Percentiles rank a stretch among this genome's conserved stretches.
Conservation (phyloP, 225 moss, liverwort and hornwort species). For the Bryum argenteum region DNA sequence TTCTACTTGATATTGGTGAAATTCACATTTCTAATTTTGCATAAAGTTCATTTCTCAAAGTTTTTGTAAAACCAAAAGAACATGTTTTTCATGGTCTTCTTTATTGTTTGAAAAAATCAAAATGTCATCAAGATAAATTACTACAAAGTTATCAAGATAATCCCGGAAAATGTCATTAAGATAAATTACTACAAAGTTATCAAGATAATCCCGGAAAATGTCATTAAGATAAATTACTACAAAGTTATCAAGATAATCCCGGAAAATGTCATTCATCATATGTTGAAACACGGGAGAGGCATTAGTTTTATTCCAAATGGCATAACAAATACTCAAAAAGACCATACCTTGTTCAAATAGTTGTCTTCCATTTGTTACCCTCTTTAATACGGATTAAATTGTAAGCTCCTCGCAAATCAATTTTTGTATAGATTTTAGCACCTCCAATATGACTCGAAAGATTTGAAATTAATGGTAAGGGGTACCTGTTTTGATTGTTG, state of each 20-base stretch:
- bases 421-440: neutral
- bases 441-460: neutral
- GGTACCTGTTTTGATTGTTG: neutral
- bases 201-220: neutral
- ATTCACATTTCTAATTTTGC: neutral
- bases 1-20: neutral
- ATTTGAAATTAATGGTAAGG: neutral
- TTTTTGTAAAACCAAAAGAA: neutral
- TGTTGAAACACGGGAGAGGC: neutral
- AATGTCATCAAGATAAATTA: neutral
- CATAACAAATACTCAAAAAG: neutral
- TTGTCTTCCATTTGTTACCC: neutral
- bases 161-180: neutral
- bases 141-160: neutral
- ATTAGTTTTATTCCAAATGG: neutral
- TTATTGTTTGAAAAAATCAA: constrained; percentile 4
- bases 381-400: neutral
- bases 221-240: constrained; percentile 6
- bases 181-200: neutral
- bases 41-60: neutral
- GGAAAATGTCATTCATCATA: neutral
- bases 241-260: neutral
- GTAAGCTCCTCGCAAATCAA: neutral
- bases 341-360: neutral
- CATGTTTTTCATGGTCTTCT: neutral